Conservation (phyloP, 2,329 filamentous ascomycete genomes). For the Exophiala alcalophila region DNA sequence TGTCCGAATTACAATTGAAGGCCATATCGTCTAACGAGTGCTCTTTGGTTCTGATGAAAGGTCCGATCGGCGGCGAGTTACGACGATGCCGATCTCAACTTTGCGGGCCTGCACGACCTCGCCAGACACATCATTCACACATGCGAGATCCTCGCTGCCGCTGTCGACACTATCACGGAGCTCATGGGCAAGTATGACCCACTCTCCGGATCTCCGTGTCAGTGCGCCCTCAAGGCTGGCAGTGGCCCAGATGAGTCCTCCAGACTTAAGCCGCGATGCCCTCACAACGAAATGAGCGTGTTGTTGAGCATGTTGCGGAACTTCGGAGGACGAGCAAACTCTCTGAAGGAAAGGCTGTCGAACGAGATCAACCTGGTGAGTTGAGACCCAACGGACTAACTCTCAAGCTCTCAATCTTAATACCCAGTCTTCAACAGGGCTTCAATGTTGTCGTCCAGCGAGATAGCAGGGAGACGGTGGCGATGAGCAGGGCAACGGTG, state of each 20-base stretch:
- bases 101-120: constrained; percentile 35
- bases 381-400: too few relatives aligned
- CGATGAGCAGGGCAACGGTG: constrained; percentile 34
- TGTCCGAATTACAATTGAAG: too few relatives aligned
- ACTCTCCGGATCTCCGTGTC: constrained; percentile 17
- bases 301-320: constrained; percentile 33
- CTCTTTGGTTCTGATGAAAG: neutral
- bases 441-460: constrained; percentile 37
- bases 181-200: constrained; percentile 29
- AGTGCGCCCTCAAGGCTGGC: neutral
- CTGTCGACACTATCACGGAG: constrained; percentile 32
- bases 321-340: constrained; percentile 31
- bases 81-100: constrained; percentile 28
- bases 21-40: constrained; percentile 3
- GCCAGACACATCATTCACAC: constrained; percentile 36
- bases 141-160: constrained; percentile 36
- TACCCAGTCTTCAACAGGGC: constrained; percentile 31
- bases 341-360: constrained; percentile 34
- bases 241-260: too few relatives aligned
- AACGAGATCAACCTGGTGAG: constrained; percentile 38
- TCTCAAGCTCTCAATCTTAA: too few relatives aligned
- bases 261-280: constrained; percentile 16
- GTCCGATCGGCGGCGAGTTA: constrained; percentile 4
- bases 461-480: constrained; percentile 33
- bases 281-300: constrained; percentile 24